phyloP scores from a whole-genome alignment of 2,329 filamentous ascomycete genomes.

The Mariannaea sp. region DNA sequence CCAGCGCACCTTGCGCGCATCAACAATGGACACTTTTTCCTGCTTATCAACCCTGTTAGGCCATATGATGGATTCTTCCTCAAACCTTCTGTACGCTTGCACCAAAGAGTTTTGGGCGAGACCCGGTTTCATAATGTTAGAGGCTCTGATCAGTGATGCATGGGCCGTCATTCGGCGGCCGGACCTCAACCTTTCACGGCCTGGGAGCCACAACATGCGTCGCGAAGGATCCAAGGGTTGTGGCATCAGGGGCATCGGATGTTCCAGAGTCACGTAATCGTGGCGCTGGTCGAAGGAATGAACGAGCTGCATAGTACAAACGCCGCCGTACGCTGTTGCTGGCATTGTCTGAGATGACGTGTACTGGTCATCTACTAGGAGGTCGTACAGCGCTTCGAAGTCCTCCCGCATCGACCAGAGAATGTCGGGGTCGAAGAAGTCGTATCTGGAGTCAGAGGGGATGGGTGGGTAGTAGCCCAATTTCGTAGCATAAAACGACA shows the following conservation, averaged over 20 bases:
- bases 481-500: constrained; percentile 67
- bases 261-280: constrained; percentile 61
- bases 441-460: constrained; percentile 41
- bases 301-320: constrained; percentile 72
- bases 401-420: constrained; percentile 68
- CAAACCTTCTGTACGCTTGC: constrained; percentile 70
- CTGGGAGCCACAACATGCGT: constrained; percentile 49
- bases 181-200: constrained; percentile 49
- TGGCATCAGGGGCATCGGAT: constrained; percentile 72
- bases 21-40: constrained; percentile 59
- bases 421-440: constrained; percentile 60
- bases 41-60: constrained; percentile 59
- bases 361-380: constrained; percentile 67
- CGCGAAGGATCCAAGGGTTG: constrained; percentile 41
- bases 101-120: constrained; percentile 62
- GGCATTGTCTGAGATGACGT: constrained; percentile 56
- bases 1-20: constrained; percentile 80
- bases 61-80: constrained; percentile 59
- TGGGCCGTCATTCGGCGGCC: constrained; percentile 57
- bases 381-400: constrained; percentile 72
- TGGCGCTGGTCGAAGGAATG: constrained; percentile 68
- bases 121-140: constrained; percentile 48
- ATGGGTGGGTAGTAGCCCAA: constrained; percentile 75
- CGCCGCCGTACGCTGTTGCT: constrained; percentile 64
- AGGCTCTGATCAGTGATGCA: constrained; percentile 57